phyloP scores from a whole-genome alignment of 139 green algal species.

The Dunaliella primolecta region DNA sequence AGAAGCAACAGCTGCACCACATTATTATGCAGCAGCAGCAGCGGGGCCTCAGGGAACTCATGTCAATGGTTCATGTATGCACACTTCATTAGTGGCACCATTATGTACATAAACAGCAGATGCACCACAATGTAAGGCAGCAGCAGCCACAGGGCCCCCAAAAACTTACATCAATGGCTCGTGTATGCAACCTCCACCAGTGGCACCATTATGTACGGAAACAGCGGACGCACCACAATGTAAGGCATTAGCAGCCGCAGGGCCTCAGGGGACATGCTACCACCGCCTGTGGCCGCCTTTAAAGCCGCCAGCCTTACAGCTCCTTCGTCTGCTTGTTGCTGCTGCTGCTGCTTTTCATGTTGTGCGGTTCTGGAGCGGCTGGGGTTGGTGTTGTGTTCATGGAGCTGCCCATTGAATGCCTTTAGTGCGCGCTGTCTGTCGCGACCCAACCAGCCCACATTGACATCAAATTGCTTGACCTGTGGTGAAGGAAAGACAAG shows the following conservation, averaged over 20 bases:
- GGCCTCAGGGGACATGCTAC: constrained; percentile 17
- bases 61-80: too few species aligned
- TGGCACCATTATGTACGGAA: too few species aligned
- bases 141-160: constrained; percentile 1
- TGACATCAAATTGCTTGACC: neutral
- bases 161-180: too few species aligned
- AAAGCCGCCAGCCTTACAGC: neutral
- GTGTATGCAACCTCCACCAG: too few species aligned
- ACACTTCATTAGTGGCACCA: too few species aligned
- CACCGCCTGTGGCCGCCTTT: neutral
- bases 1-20: too few species aligned
- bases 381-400: too few species aligned
- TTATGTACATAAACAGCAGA: too few species aligned
- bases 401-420: neutral
- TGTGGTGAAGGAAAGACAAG: too few species aligned
- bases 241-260: neutral
- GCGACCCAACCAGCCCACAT: neutral
- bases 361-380: too few species aligned
- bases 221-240: neutral
- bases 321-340: neutral
- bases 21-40: too few species aligned
- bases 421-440: neutral
- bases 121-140: neutral
- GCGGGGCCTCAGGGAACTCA: too few species aligned
- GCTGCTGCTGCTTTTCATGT: neutral